Evolutionary conservation across 495 filamentous ascomycete genomes (phyloP), one percentile per base, ranked within the genome.

Genomic region (Xylaria curta): DNA sequence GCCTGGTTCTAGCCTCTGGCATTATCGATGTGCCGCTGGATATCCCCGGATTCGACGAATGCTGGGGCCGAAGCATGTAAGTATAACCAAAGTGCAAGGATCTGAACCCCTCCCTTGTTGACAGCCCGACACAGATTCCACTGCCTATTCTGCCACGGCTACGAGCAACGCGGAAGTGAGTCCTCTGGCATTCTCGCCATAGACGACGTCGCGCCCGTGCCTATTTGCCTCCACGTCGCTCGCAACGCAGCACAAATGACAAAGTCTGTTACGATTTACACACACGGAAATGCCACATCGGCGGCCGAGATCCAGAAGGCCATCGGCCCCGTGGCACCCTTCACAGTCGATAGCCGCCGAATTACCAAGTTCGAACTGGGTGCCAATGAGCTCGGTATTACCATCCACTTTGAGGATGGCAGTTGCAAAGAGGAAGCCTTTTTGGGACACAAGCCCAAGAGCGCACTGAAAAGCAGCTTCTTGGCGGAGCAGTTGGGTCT

Each of bases 1-100:
- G 87, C 70, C n/a, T 89, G 2, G 74, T 85, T 3, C 74, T 89
- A 4, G 86, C 85, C 0, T 83, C 72, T 0, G 86, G 86, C 0
- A 76, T 83, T 0, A 62, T 49, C 26, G 85, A 87, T 51, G 42
- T 81, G 31, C 65, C 82, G 21, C 69, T 69, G 4, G 61, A 68
- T 7, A 72, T 78, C 12, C 61, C 74, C 28, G 82, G 82, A 0
- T 81, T 79, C 67, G 64, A 21, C 4, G 80, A 82, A 21, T 72
- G 73, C 63, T 85, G 81, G 81, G 79, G 72, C 0, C 64, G 67
- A 13, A 64, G 74, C 12, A 81, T 85, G 81, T 82, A 64, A 71
- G 82, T 79, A 19, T 28, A 51, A 21, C n/a, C 54, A 2, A 6
- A 31, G 28, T 31, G 28, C 28, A 31, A 31, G 28, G 28, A 3